These are phyloP conservation scores for Clonostachys byssicola DNA, from an alignment of 2,329 filamentous ascomycete species.

Conservation along the genomic window DNA sequence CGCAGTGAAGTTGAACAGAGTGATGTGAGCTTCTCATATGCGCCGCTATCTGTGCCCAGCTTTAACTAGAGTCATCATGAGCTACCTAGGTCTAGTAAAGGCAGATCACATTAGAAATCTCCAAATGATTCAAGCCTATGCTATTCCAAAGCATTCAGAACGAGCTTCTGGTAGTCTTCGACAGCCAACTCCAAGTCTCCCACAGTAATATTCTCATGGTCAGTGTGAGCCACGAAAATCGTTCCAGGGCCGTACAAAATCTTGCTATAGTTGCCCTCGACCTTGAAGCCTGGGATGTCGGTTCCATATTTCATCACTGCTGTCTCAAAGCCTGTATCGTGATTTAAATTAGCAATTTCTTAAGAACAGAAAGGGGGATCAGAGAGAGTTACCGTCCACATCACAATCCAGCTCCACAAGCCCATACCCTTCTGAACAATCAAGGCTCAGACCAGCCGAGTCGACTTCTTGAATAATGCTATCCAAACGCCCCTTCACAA, in stretches of 20 bases:
- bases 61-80: too few relatives aligned
- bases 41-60: too few relatives aligned
- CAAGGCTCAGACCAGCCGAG: slow-evolving; percentile 55
- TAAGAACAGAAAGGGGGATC: background rate
- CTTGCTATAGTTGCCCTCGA: slow-evolving; percentile 12
- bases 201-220: slow-evolving; percentile 70
- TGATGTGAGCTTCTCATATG: too few relatives aligned
- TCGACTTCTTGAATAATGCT: slow-evolving; percentile 49
- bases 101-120: too few relatives aligned
- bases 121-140: too few relatives aligned
- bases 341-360: slow-evolving; percentile 7
- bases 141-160: slow-evolving; percentile 21
- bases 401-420: slow-evolving; percentile 77
- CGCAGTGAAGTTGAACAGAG: too few relatives aligned
- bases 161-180: slow-evolving; percentile 65
- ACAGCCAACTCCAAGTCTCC: slow-evolving; percentile 72
- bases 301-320: slow-evolving; percentile 83
- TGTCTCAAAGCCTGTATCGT: slow-evolving; percentile 59
- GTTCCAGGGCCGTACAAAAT: slow-evolving; percentile 59
- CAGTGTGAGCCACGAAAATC: slow-evolving; percentile 78
- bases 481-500: slow-evolving; percentile 51
- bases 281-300: slow-evolving; percentile 47
- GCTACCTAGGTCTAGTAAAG: too few relatives aligned
- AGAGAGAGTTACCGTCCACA: slow-evolving; percentile 55
- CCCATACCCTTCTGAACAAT: slow-evolving; percentile 65